Conservation (phyloP, 2,329 filamentous ascomycete genomes). For the Neoarthrinium moseri region DNA sequence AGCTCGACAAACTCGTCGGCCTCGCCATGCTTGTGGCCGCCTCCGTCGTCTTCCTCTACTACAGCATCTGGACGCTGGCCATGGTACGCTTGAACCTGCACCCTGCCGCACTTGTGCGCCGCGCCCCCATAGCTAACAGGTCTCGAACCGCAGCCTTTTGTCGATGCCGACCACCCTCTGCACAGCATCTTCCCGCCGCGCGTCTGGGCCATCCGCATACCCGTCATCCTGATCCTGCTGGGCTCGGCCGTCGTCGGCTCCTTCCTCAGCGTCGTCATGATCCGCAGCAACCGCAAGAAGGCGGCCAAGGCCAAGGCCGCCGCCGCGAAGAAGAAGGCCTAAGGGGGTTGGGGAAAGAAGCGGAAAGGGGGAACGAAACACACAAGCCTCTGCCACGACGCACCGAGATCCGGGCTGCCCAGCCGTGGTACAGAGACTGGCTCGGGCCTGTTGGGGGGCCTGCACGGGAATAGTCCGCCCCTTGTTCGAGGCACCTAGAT, state of each 20-base stretch:
- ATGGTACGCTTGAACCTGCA: conserved; percentile 64
- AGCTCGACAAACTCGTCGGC: conserved; percentile 86
- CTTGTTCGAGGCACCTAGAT: no score
- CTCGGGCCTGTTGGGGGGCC: no score
- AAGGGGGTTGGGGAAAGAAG: no score
- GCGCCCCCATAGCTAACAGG: conserved; percentile 1
- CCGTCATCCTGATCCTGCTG: conserved; percentile 91
- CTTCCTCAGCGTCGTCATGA: conserved; percentile 97
- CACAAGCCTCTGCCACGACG: no score
- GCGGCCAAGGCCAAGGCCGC: conserved; percentile 87
- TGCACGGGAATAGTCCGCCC: no score
- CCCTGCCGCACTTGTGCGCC: conserved; percentile 5
- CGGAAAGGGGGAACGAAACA: no score
- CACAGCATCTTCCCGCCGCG: conserved; percentile 95
- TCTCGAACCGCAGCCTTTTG: conserved; percentile 71
- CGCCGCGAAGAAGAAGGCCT: conserved; percentile 79
- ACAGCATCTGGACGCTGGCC: conserved; percentile 94
- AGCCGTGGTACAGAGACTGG: no score
- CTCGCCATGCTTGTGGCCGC: conserved; percentile 68
- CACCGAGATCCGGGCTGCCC: no score
- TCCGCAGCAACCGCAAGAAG: conserved; percentile 97
- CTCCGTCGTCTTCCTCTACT: conserved; percentile 73
- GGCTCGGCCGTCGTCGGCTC: conserved; percentile 92
- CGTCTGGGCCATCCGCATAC: conserved; percentile 98
- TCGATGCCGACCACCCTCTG: conserved; percentile 89